Evolutionary conservation across 805 yeast genomes (phyloP), one percentile per base, ranked within the genome.

Genomic region (Tanozyma kutaoensis): DNA sequence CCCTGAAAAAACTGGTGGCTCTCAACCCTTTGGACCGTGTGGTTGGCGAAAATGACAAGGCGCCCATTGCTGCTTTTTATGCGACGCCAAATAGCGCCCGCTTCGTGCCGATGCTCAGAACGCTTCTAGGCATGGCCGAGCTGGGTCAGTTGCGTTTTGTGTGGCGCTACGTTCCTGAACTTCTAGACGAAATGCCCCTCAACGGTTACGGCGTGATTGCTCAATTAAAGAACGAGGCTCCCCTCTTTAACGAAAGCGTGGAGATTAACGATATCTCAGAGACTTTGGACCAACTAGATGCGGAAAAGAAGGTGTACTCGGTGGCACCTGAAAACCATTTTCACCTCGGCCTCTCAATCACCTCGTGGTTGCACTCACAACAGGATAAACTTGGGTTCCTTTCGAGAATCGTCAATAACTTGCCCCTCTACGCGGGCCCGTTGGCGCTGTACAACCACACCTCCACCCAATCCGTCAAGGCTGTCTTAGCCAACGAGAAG

Each of bases 111-210:
- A 75, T 79, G 52, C 73, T 81, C 39, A 45, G 57, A 10, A 66
- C 72, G 31, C 49, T 88, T 27, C 63, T 58, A 32, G 64, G 67
- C 21, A 71, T 74, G 31, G 76, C 93, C 0, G 41, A 52, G 11
- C 46, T 58, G 2, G 88, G 80, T 0, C 79, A 80, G 41, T 44
- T 85, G 15, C 62, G 79, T 26, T 78, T 81, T 45, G 67, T 76
- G 3, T 70, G 93, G 77, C 66, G 95, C 38, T 76, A 84, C 39
- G 58, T 70, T 9, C 76, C 28, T 3, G 32, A 22, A 5, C 5
- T 5, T 7, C 5, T 7, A 5, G 7, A 5, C 17, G 17, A 15
- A 7, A 7, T 7, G 17, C 7, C 7, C 7, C 7, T 15, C 7
- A 7, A 7, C 7, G 17, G 17, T 7, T 15, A 15, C 17, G 17